phyloP scores from a whole-genome alignment of 768 basidiomycete genomes.

The Xerocomellus amylosporus region DNA sequence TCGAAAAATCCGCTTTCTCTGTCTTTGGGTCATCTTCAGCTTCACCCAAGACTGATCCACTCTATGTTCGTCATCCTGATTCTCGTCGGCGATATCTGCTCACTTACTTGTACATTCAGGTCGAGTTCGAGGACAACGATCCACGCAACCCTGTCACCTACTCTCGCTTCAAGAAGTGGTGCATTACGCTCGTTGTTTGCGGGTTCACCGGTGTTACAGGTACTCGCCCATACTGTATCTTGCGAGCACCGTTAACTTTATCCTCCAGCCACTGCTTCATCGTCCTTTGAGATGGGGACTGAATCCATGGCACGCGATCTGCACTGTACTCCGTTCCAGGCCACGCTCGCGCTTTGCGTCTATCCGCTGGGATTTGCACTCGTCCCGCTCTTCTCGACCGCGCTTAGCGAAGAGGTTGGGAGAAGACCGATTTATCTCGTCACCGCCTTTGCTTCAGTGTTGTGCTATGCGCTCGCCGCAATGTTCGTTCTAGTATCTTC shows the following conservation, averaged over 20 bases:
- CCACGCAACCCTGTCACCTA: slow-evolving; percentile 38
- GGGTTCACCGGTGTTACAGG: slow-evolving; percentile 31
- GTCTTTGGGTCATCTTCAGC: slow-evolving; percentile 1
- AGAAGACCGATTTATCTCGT: slow-evolving; percentile 55
- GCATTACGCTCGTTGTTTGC: slow-evolving; percentile 32
- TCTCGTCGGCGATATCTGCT: not conserved
- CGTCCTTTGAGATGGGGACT: slow-evolving; percentile 54
- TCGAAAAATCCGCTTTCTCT: slow-evolving; percentile 9
- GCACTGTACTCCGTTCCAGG: slow-evolving; percentile 43
- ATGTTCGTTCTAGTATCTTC: slow-evolving; percentile 14
- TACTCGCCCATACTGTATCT: not conserved
- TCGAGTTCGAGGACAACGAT: slow-evolving; percentile 39
- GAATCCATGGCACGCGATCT: slow-evolving; percentile 50
- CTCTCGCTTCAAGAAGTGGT: slow-evolving; percentile 40
- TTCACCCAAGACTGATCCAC: slow-evolving; percentile 1
- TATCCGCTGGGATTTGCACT: slow-evolving; percentile 62
- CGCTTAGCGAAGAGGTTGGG: slow-evolving; percentile 71
- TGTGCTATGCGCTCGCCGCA: slow-evolving; percentile 38
- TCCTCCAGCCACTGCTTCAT: slow-evolving; percentile 46
- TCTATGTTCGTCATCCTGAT: slow-evolving; percentile 12
- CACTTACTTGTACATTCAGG: slow-evolving; percentile 22
- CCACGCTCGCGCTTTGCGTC: slow-evolving; percentile 47
- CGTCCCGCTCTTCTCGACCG: slow-evolving; percentile 59
- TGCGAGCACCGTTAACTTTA: not conserved
- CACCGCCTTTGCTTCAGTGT: slow-evolving; percentile 44